phyloP scores from a whole-genome alignment of 2,329 filamentous ascomycete genomes.

The Colletotrichum sidae region DNA sequence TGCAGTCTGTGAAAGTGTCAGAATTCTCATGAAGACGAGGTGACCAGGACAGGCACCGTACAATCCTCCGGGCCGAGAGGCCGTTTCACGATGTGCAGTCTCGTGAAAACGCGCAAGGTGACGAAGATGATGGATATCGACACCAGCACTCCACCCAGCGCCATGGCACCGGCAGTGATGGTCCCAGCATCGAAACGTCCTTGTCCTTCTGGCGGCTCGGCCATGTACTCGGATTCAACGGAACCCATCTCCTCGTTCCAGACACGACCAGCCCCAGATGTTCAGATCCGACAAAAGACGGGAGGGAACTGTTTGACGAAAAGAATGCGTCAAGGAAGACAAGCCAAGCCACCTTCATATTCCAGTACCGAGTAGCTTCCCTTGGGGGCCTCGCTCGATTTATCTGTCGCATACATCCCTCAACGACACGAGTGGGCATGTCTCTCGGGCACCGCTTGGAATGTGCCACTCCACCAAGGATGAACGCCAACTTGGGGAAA shows the following conservation, averaged over 20 bases:
- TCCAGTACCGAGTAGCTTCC: background rate
- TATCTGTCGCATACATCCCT: background rate
- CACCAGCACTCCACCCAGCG: conserved; percentile 9
- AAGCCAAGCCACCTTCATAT: background rate
- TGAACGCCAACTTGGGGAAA: background rate
- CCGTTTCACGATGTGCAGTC: conserved; percentile 20
- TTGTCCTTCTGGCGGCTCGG: conserved; percentile 20
- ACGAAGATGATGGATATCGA: conserved; percentile 26
- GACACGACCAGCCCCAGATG: background rate
- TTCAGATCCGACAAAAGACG: background rate
- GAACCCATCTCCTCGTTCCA: conserved; percentile 18
- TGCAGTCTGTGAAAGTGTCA: background rate
- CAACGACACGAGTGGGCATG: background rate
- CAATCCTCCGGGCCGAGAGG: conserved; percentile 26
- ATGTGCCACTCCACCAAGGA: background rate
- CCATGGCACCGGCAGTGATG: conserved; percentile 11
- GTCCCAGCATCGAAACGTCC: conserved; percentile 26
- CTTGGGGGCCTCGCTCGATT: background rate
- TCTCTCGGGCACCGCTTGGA: background rate
- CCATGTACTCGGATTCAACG: conserved; percentile 25
- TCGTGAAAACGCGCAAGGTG: conserved; percentile 14
- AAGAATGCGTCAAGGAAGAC: background rate
- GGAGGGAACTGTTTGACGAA: background rate
- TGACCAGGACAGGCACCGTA: background rate
- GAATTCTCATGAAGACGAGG: background rate